Percentiles rank a stretch among this genome's conserved stretches.
These are phyloP conservation scores for Lactarius sanguifluus DNA, from an alignment of 768 basidiomycete genomes.

Conservation along the genomic window DNA sequence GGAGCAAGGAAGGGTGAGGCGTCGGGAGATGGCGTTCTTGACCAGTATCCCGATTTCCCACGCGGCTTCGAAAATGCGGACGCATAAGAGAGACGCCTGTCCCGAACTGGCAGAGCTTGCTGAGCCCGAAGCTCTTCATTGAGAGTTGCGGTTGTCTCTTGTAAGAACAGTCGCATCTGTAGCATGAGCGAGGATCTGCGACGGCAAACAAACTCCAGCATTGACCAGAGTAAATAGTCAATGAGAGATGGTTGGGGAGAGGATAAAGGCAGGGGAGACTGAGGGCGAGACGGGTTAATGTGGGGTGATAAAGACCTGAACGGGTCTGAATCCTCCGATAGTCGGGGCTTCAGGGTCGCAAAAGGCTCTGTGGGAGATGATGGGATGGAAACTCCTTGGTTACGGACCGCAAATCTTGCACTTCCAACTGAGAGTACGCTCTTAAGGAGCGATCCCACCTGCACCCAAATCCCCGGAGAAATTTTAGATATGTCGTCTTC, in stretches of 20 bases:
- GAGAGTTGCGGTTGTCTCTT: conserved; percentile 58
- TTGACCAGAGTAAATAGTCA: conserved; percentile 74
- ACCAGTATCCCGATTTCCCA: conserved; percentile 41
- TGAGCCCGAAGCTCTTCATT: conserved; percentile 50
- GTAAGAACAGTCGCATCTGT: conserved; percentile 64
- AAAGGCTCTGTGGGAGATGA: conserved; percentile 57
- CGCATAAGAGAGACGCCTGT: conserved; percentile 43
- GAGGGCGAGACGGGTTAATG: conserved; percentile 31
- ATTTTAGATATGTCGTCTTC: conserved; percentile 55
- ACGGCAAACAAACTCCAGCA: conserved; percentile 63
- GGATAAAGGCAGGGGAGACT: conserved; percentile 34
- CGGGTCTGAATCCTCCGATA: conserved; percentile 18
- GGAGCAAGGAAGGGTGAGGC: conserved; percentile 43
- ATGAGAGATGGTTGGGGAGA: conserved; percentile 51
- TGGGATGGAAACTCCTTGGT: conserved; percentile 44
- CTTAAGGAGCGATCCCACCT: conserved; percentile 55
- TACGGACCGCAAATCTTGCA: conserved; percentile 56
- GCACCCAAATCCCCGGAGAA: conserved; percentile 60
- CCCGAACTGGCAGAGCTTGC: conserved; percentile 31
- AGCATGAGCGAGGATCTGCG: conserved; percentile 61
- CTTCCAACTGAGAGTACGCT: conserved; percentile 56
- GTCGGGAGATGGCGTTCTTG: conserved; percentile 44
- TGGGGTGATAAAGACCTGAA: conserved; percentile 34
- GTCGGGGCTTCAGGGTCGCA: conserved; percentile 8
- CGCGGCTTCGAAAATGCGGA: conserved; percentile 60